These are phyloP conservation scores for Aureobasidium sp. DNA, from an alignment of 2,329 filamentous ascomycete species.

Conservation along the genomic window DNA sequence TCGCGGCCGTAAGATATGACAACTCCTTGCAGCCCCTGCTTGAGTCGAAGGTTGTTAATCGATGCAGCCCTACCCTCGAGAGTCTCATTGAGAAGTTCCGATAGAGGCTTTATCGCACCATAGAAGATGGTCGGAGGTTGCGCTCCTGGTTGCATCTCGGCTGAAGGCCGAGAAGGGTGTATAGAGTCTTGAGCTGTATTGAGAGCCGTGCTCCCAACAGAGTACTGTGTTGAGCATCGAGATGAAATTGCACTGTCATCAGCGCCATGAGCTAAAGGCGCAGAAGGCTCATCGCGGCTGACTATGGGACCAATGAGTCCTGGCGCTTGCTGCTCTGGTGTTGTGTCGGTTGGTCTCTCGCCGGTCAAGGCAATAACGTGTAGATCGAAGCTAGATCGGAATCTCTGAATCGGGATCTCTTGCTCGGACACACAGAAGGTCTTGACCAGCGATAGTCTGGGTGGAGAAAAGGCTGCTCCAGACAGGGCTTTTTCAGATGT, in stretches of 20 bases:
- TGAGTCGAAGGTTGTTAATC: slow-evolving; percentile 15
- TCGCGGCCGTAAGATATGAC: slow-evolving; percentile 13
- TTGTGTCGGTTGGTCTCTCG: neutral
- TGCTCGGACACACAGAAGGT: slow-evolving; percentile 13
- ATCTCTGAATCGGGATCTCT: neutral
- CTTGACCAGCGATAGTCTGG: neutral
- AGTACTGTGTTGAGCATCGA: neutral
- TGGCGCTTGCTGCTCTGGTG: neutral
- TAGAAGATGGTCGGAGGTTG: neutral
- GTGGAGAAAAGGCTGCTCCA: neutral
- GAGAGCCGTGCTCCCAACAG: neutral
- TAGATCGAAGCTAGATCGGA: neutral
- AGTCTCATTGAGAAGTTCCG: neutral
- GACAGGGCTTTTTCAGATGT: neutral
- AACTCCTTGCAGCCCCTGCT: slow-evolving; percentile 16
- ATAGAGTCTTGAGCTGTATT: neutral
- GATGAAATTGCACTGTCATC: neutral
- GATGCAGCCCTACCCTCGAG: neutral
- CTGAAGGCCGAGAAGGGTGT: neutral
- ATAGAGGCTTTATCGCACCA: neutral
- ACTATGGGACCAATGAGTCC: neutral
- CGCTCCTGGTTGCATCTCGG: neutral
- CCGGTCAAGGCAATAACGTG: slow-evolving; percentile 1
- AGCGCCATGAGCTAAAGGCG: neutral
- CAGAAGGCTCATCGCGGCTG: neutral